Evolutionary conservation across 2,329 filamentous ascomycete genomes (phyloP).

Genomic region (Keithomyces neogunnii): DNA sequence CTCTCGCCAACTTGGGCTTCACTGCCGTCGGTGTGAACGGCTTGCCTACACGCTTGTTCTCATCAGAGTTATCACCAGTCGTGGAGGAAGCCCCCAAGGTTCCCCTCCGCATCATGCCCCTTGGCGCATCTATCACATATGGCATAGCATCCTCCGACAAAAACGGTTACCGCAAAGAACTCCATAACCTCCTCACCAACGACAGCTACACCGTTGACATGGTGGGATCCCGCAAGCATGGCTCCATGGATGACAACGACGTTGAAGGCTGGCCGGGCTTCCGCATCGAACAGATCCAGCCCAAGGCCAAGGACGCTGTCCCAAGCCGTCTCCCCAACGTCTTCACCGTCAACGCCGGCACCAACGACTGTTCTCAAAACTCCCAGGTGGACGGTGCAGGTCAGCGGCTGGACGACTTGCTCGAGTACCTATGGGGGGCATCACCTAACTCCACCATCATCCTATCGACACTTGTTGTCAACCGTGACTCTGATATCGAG

Average conservation of each 20-base stretch:
- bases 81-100: slow-evolving; percentile 11
- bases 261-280: slow-evolving; percentile 36
- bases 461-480: slow-evolving; percentile 29
- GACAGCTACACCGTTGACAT: slow-evolving; percentile 22
- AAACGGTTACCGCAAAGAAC: slow-evolving; percentile 30
- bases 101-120: slow-evolving; percentile 32
- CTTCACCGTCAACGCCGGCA: slow-evolving; percentile 33
- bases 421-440: slow-evolving; percentile 23
- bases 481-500: slow-evolving; percentile 18
- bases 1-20: slow-evolving; percentile 18
- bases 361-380: slow-evolving; percentile 32
- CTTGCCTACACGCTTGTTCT: neutral
- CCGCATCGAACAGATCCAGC: slow-evolving; percentile 29
- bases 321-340: slow-evolving; percentile 28
- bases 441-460: slow-evolving; percentile 26
- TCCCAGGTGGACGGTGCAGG: slow-evolving; percentile 20
- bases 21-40: slow-evolving; percentile 7
- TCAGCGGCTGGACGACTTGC: slow-evolving; percentile 24
- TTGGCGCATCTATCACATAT: slow-evolving; percentile 35
- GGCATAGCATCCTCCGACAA: slow-evolving; percentile 25
- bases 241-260: slow-evolving; percentile 31
- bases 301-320: slow-evolving; percentile 23
- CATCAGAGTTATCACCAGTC: neutral
- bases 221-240: slow-evolving; percentile 23
- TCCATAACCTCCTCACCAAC: slow-evolving; percentile 22